Conservation (phyloP, 371 early-diverging fungal species). For the Saksenaea vasiformis region DNA sequence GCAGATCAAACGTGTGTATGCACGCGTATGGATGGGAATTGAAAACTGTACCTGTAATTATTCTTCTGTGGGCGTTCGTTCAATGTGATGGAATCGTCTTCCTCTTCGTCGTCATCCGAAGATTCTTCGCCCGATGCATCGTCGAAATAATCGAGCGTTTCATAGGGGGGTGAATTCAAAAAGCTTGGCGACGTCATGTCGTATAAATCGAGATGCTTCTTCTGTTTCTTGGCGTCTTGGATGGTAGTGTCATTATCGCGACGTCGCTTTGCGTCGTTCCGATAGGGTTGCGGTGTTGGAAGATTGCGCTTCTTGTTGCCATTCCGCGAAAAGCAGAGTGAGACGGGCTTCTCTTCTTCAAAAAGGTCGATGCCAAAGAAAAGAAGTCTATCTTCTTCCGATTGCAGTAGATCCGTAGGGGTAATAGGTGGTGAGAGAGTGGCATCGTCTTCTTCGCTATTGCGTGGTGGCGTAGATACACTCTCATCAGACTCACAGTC, state of each 20-base stretch:
- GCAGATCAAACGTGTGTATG: background rate
- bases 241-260: background rate
- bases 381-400: conserved; percentile 26
- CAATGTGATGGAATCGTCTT: background rate
- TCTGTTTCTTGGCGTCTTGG: background rate
- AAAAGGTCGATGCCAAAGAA: conserved; percentile 27
- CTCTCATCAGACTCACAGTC: conserved; percentile 28
- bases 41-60: background rate
- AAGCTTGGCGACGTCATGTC: background rate
- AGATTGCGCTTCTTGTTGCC: background rate
- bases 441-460: background rate
- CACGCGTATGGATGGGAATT: background rate
- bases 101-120: conserved; percentile 16
- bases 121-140: conserved; percentile 26
- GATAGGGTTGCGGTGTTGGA: background rate
- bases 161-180: conserved; percentile 11
- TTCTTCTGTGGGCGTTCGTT: background rate
- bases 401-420: conserved; percentile 30
- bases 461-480: conserved; percentile 9
- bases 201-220: background rate
- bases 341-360: background rate
- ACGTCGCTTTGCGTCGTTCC: background rate
- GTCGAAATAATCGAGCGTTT: conserved; percentile 16
- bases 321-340: background rate
- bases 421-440: conserved; percentile 16